These are phyloP conservation scores for Neurospora tetrasperma DNA, from an alignment of 495 filamentous ascomycete species.

Conservation along the genomic window DNA sequence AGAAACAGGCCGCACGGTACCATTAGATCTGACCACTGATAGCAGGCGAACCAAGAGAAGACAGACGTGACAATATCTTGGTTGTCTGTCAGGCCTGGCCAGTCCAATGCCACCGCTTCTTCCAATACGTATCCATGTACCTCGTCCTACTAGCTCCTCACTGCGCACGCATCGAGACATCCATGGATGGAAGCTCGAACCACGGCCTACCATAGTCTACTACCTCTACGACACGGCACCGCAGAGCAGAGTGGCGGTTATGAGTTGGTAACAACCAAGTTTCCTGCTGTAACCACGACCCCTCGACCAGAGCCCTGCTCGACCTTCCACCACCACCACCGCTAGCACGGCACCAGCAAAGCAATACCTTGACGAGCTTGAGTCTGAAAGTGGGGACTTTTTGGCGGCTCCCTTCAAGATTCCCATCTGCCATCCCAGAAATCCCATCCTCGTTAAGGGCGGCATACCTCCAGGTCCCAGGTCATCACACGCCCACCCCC, in stretches of 20 bases:
- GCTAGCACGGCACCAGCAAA: neutral
- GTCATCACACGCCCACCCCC: conserved; percentile 1
- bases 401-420: neutral
- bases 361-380: neutral
- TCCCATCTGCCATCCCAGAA: conserved; percentile 10
- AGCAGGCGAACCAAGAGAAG: too few species aligned
- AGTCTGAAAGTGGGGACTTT: conserved; percentile 1
- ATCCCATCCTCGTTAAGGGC: conserved; percentile 21
- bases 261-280: neutral
- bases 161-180: neutral
- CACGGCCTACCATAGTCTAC: neutral
- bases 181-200: neutral
- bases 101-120: neutral
- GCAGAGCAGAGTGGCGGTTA: neutral
- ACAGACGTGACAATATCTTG: neutral
- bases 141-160: neutral
- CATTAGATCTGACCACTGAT: neutral
- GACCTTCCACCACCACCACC: neutral
- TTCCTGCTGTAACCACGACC: neutral
- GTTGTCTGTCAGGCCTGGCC: neutral
- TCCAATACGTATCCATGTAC: neutral
- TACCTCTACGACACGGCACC: neutral
- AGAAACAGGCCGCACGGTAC: neutral
- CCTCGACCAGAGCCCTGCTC: neutral
- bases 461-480: neutral